Base-by-base conservation (phyloP, 805 yeast species). In the Wickerhamiella azyma region DNA sequence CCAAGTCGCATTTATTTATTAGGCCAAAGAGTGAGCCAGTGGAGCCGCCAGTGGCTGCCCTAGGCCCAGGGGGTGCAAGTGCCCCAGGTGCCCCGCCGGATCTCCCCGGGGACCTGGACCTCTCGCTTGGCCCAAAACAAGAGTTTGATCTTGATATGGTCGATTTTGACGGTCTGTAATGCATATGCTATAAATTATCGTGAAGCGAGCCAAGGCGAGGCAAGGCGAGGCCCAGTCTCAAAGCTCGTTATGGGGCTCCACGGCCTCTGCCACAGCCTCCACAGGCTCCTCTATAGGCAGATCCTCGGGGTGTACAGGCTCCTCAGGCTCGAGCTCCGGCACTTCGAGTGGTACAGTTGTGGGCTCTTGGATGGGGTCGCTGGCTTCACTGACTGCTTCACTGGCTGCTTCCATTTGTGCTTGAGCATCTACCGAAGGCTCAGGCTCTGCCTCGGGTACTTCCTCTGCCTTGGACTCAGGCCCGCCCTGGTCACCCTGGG, bases 1-100 rank as follows among this genome's bases (percentile, higher is more conserved):
- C 43, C n/a, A 42, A 36, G 35, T 36, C 40, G 14, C 39, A 33
- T 24, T 28, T 42, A 42, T 42, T 42, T 42, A 42, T 42, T 42
- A 42, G 33, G 37, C 45, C 45, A 17, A 24, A 36, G 21, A 11
- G 40, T 16, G 35, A 28, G 26, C 43, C 16, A 19, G 29, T 5
- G 37, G 24, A 21, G 24, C 24, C 24, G 7, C 24, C 24, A 21
- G 24, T 7, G n/a, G n/a, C n/a, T n/a, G n/a, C n/a, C n/a, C n/a
- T n/a, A n/a, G n/a, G n/a, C n/a, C n/a, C n/a, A n/a, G n/a, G n/a
- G n/a, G n/a, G n/a, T n/a, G n/a, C n/a, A n/a, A n/a, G n/a, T n/a
- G n/a, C n/a, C n/a, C n/a, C n/a, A n/a, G n/a, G n/a, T n/a, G n/a
- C n/a, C n/a, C n/a, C n/a, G n/a, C n/a, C n/a, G n/a, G n/a, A n/a